Base-by-base conservation (phyloP, 73 alveolate genomes). In the Paramecium octaurelia region DNA sequence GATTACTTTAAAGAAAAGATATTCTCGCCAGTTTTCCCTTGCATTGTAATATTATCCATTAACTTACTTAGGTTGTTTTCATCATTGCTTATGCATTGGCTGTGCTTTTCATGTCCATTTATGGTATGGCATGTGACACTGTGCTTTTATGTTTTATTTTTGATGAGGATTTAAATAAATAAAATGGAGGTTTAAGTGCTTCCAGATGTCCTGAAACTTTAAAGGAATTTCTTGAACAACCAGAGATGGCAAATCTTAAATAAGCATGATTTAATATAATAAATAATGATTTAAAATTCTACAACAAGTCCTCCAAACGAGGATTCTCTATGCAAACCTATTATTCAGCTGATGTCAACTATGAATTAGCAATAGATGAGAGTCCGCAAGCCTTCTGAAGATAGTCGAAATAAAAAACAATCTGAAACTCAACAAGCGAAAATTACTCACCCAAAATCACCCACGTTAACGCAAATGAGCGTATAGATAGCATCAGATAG, bases 101-200 rank as follows among this genome's bases (percentile, higher is more conserved):
- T 84, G 73, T 93, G 23, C 91, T 96, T 58, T 93, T 95, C 58
- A 96, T 96, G 99, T 70, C 95, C 60, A 98, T 96, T 29, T 93
- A 94, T 59, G 98, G 98, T 20, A 95, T 95, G 99, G 97, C 97
- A 92, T 94, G 97, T 92, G 98, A 96, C 94, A 87, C 99, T 73
- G 92, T 96, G 46, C 94, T 96, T 21, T 92, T 87, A 29, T 96
- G 98, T 86, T 96, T 96, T 93, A 92, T 96, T 69, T 93, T 89
- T 84, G 99, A 96, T 95, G 98, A 95, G 92, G 98, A 96, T 85
- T 84, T 96, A 73, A 92, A 93, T 92, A 94, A 88, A 71, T 54
- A 76, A 68, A 44, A 64, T 58, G 73, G 92, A 31, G 93, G 95
- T 14, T 18, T 31, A 24, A 68, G 88, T 76, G 93, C 95, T 7